phyloP scores from a whole-genome alignment of 768 basidiomycete genomes.

The Podaxis carcinomalis region DNA sequence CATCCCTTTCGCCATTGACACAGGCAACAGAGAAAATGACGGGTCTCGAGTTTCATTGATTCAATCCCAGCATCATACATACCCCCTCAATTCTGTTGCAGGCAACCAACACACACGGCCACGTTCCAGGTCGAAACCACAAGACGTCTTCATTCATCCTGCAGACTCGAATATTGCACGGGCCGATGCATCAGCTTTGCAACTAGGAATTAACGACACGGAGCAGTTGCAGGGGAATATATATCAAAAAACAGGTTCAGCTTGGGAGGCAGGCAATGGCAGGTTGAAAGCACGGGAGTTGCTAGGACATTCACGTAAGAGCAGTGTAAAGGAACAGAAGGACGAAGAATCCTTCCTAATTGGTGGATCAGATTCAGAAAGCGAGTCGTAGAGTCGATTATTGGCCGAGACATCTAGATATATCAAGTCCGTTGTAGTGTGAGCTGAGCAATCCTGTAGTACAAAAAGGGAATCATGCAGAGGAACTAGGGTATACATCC shows the following conservation, averaged over 20 bases:
- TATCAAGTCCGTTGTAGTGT: neutral
- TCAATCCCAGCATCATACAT: conserved; percentile 16
- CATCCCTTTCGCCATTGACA: neutral
- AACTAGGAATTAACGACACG: conserved; percentile 47
- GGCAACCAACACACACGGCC: conserved; percentile 27
- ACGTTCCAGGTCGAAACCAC: conserved; percentile 52
- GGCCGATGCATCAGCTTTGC: conserved; percentile 56
- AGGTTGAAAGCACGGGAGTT: conserved; percentile 45
- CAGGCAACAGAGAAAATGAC: neutral
- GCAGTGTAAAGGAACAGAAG: neutral
- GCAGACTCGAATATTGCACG: conserved; percentile 59
- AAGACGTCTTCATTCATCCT: conserved; percentile 60
- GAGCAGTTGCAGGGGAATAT: conserved; percentile 39
- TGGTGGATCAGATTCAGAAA: neutral
- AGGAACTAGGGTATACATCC: neutral
- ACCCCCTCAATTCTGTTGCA: conserved; percentile 17
- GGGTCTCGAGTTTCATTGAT: conserved; percentile 8
- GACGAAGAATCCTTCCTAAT: neutral
- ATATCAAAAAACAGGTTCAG: conserved; percentile 22
- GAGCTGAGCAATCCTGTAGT: conserved; percentile 5
- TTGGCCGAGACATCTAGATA: neutral
- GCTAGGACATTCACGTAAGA: conserved; percentile 18
- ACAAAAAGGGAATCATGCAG: conserved; percentile 12
- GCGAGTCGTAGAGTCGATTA: neutral
- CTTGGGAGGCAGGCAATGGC: conserved; percentile 52